Conservation (phyloP, 805 yeast genomes). For the Candida ficus region DNA sequence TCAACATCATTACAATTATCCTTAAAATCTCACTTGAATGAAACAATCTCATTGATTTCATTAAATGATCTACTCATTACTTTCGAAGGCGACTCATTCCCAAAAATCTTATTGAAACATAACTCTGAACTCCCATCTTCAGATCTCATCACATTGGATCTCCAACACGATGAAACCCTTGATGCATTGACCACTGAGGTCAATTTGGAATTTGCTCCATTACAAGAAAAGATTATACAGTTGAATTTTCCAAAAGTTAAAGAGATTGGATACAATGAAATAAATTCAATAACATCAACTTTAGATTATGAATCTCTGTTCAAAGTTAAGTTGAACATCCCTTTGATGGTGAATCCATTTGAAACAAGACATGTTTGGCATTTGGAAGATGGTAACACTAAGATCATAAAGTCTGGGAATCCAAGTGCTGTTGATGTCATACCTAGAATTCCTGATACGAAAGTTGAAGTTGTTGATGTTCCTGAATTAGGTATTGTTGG, state of each 20-base stretch:
- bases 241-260: slow-evolving; percentile 14
- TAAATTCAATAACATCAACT: slow-evolving; percentile 13
- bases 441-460: slow-evolving; percentile 36
- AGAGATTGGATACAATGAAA: slow-evolving; percentile 16
- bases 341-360: slow-evolving; percentile 10
- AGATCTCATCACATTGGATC: background rate
- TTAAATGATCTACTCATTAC: slow-evolving; percentile 10
- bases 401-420: slow-evolving; percentile 13
- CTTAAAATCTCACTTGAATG: slow-evolving; percentile 26
- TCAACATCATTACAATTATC: slow-evolving; percentile 27
- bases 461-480: slow-evolving; percentile 20
- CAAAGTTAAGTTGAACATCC: slow-evolving; percentile 19
- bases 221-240: slow-evolving; percentile 14
- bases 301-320: slow-evolving; percentile 12
- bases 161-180: slow-evolving; percentile 8
- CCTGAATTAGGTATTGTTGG: slow-evolving; percentile 27
- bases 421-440: slow-evolving; percentile 26
- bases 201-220: slow-evolving; percentile 15
- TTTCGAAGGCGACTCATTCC: slow-evolving; percentile 14
- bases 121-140: background rate
- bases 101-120: slow-evolving; percentile 14
- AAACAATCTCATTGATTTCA: slow-evolving; percentile 4
- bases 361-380: slow-evolving; percentile 16
- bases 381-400: slow-evolving; percentile 1
- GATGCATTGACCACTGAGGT: slow-evolving; percentile 5